A percentile compares a stretch with the other conserved stretches of the same genome.
These are phyloP conservation scores for Aspergillus proliferans DNA, from an alignment of 2,329 filamentous ascomycete species.

Conservation along the genomic window DNA sequence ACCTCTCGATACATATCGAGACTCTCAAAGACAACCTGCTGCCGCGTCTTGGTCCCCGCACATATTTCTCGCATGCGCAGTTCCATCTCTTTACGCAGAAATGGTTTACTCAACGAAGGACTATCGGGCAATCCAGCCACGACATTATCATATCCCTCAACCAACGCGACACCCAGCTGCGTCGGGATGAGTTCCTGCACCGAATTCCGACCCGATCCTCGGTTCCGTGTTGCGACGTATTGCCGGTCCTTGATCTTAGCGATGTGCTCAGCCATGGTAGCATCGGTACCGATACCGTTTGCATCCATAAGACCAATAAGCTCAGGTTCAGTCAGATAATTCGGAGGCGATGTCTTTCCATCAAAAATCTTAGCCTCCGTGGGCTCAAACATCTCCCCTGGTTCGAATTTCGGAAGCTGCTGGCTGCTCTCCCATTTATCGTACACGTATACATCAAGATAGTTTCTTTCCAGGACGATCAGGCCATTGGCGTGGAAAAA, in stretches of 20 bases:
- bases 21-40: constrained; percentile 72
- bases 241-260: constrained; percentile 86
- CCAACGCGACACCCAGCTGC: constrained; percentile 80
- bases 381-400: constrained; percentile 78
- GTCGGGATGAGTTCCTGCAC: constrained; percentile 90
- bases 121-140: constrained; percentile 65
- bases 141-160: constrained; percentile 92
- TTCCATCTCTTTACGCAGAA: constrained; percentile 96
- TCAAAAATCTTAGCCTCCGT: constrained; percentile 84
- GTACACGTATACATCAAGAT: constrained; percentile 91
- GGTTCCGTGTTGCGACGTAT: constrained; percentile 67
- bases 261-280: constrained; percentile 98
- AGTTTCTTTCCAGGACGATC: constrained; percentile 80
- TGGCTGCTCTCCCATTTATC: constrained; percentile 91
- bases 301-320: constrained; percentile 96
- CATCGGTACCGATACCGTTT: constrained; percentile 96
- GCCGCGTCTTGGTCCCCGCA: constrained; percentile 70
- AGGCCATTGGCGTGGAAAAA: constrained; percentile 75
- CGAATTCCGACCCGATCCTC: constrained; percentile 40
- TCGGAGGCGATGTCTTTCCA: constrained; percentile 79
- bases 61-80: constrained; percentile 95
- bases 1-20: constrained; percentile 81
- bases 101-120: constrained; percentile 82
- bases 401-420: constrained; percentile 69
- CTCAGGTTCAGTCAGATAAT: constrained; percentile 89